These are phyloP conservation scores for Achaetomium macrosporum DNA, from an alignment of 2,329 filamentous ascomycete genomes.

Conservation along the genomic window DNA sequence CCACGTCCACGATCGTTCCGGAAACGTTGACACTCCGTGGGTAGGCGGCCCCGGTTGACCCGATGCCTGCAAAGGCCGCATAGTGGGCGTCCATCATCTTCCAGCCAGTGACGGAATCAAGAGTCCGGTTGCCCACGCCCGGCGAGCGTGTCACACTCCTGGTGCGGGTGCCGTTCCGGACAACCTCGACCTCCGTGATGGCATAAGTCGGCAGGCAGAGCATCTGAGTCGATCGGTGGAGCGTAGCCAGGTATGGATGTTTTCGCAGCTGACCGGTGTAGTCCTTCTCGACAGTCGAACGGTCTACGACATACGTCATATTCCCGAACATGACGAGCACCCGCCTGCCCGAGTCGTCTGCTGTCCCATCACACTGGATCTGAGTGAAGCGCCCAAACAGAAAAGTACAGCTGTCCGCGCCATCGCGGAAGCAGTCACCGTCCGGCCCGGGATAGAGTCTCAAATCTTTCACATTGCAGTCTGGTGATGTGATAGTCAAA, in stretches of 20 bases:
- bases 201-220: slow-evolving; percentile 1
- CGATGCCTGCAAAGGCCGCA: neutral
- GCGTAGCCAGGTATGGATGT: neutral
- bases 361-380: neutral
- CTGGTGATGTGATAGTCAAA: neutral
- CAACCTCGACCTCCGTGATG: slow-evolving; percentile 2
- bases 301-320: neutral
- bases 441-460: neutral
- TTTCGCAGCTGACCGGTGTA: neutral
- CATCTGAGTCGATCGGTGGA: neutral
- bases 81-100: neutral
- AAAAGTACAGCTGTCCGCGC: neutral
- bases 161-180: neutral
- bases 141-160: neutral
- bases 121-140: neutral
- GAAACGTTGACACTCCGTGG: neutral
- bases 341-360: neutral
- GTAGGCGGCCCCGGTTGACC: no score
- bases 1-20: neutral
- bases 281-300: neutral
- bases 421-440: neutral
- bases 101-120: neutral
- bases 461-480: neutral
- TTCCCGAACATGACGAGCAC: slow-evolving; percentile 1
- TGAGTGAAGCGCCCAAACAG: neutral